Evolutionary conservation across 2,329 filamentous ascomycete species (phyloP), one percentile per base, ranked within the genome.

Genomic region (Aureobasidium melanogenum): DNA sequence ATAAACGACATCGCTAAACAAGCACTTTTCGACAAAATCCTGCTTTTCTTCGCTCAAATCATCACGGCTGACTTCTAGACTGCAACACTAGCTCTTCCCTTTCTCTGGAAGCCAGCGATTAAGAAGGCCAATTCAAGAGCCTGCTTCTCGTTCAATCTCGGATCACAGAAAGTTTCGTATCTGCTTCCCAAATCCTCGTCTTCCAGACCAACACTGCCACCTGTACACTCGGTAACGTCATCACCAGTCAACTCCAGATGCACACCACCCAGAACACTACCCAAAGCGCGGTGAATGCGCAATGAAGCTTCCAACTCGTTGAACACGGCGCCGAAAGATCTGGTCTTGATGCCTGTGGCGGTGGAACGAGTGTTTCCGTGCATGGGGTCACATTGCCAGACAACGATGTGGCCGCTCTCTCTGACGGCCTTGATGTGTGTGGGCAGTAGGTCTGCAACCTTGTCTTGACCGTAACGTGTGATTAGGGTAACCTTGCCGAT

Each of bases 381-480:
- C 94, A 99, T 99, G 24, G 94, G 94, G 75, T 99, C 94, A 76
- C 93, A 97, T 77, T 97, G 94, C 93, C 93, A 97, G 68, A 97
- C 90, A 4, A 96, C 91, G 24, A 81, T 69, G 70, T 88, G 85
- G 0, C 82, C 91, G 62, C 88, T 92, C 68, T 81, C 81, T 73
- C 94, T 88, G 28, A 99, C 93, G 39, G 90, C 91, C 67, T 88
- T 85, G 72, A 99, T 97, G 75, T 97, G 94, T 9, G 78, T 80
- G 0, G 91, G 90, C 0, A 99, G 83, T 64, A 96, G 84, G 5
- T 82, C 75, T 54, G 84, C 79, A 44, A 99, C 90, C 67, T 88
- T 89, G 44, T 79, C 78, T 17, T 89, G 89, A 63, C 94, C 94
- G 76, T 97, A 97, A 41, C 94, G 88, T 0, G 94, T 97, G 72